Evolutionary conservation across 495 filamentous ascomycete species (phyloP).

Genomic region (Tuber calosporum): DNA sequence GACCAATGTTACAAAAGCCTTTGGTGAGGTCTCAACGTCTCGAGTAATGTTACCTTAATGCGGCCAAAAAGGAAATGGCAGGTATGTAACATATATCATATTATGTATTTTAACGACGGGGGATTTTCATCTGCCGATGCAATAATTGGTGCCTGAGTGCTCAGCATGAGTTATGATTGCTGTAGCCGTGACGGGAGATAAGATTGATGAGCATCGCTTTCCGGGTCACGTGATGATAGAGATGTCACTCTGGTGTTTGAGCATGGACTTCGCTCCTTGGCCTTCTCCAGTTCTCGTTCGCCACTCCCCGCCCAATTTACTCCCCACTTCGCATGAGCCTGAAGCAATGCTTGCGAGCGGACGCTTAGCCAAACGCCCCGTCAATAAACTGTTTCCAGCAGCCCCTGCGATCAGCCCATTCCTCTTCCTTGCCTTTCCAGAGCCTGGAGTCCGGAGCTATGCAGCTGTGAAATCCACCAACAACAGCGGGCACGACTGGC

Average conservation of each 20-base stretch:
- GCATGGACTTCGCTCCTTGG: not conserved
- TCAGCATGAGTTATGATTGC: not conserved
- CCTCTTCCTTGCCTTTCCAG: not conserved
- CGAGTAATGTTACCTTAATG: not conserved
- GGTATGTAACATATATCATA: not conserved
- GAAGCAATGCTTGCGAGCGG: conserved; percentile 29
- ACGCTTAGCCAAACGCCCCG: conserved; percentile 22
- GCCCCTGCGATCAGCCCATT: not conserved
- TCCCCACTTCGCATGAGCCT: conserved; percentile 16
- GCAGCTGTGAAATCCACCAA: conserved; percentile 30
- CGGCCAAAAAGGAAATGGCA: not conserved
- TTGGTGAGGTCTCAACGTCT: not conserved
- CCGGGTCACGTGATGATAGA: not conserved
- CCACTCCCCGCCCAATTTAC: not conserved
- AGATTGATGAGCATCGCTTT: not conserved
- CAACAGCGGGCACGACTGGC: conserved; percentile 44
- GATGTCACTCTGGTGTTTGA: not conserved
- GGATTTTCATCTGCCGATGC: not conserved
- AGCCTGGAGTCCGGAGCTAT: conserved; percentile 14
- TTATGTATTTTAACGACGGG: conserved; percentile 1
- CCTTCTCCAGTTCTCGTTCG: not conserved
- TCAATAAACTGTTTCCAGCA: not conserved
- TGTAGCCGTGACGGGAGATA: not conserved
- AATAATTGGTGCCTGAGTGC: not conserved
- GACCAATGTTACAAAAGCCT: not conserved